Conservation (phyloP, 352 stramenopile genomes). For the Thalassiosira gravida region DNA sequence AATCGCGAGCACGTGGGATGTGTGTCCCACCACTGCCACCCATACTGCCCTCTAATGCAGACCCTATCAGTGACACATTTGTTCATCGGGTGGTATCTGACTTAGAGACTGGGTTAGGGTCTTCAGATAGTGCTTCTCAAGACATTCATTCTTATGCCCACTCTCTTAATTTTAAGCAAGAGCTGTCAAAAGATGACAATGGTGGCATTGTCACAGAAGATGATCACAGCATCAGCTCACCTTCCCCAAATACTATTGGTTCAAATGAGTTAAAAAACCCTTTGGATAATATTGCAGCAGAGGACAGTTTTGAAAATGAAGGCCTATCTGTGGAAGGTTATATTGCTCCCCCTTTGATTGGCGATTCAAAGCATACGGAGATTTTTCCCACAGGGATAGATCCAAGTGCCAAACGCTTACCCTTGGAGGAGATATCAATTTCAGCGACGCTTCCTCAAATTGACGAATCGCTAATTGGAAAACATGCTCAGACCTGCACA, state of each 20-base stretch:
- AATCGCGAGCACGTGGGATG: slow-evolving; percentile 31
- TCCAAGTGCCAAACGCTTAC: not conserved
- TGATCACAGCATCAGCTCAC: not conserved
- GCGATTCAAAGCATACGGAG: not conserved
- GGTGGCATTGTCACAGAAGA: not conserved
- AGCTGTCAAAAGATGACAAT: slow-evolving; percentile 16
- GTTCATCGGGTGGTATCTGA: slow-evolving; percentile 13
- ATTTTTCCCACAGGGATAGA: not conserved
- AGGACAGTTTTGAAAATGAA: slow-evolving; percentile 22
- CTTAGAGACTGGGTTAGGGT: slow-evolving; percentile 11
- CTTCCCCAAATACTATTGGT: slow-evolving; percentile 7
- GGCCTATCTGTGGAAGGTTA: slow-evolving; percentile 1
- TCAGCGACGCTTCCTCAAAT: slow-evolving; percentile 9
- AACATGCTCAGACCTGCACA: not conserved
- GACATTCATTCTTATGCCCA: not conserved
- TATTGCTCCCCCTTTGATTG: not conserved
- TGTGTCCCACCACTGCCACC: slow-evolving; percentile 12
- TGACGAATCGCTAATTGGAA: slow-evolving; percentile 28
- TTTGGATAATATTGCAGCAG: slow-evolving; percentile 18
- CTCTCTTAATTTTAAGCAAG: slow-evolving; percentile 5
- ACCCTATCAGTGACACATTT: not conserved
- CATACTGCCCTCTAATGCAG: slow-evolving; percentile 15
- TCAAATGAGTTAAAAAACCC: slow-evolving; percentile 13
- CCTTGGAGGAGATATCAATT: slow-evolving; percentile 4
- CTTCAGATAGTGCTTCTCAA: slow-evolving; percentile 1